Percentiles rank a stretch among this genome's conserved stretches.
These are phyloP conservation scores for Carpinus fangiana DNA, from an alignment of 306 rosid genomes.

Conservation along the genomic window DNA sequence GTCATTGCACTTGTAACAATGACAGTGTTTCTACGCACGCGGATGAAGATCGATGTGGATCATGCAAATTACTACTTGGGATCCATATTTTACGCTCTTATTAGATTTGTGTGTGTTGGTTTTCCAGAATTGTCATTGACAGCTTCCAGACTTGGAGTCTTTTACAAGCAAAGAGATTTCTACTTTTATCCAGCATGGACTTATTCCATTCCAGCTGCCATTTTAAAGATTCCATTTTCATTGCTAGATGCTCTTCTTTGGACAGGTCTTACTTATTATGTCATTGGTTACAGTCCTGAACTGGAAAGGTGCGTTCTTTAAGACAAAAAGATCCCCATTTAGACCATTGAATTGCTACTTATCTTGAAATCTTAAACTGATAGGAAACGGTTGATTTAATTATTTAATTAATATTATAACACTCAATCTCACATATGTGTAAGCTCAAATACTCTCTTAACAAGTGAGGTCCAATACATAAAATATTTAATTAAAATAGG, in stretches of 20 bases:
- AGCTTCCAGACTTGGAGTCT: constrained; percentile 48
- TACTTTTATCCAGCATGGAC: constrained; percentile 62
- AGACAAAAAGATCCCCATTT: not conserved
- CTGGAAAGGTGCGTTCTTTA: constrained; percentile 40
- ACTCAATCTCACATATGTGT: too few species aligned
- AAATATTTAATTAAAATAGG: too few species aligned
- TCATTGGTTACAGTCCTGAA: constrained; percentile 64
- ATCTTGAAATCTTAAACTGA: too few species aligned
- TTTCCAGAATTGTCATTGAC: constrained; percentile 52
- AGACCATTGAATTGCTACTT: too few species aligned
- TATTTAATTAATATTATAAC: too few species aligned
- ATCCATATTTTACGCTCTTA: constrained; percentile 52
- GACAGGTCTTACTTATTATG: constrained; percentile 55
- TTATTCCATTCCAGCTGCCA: constrained; percentile 51
- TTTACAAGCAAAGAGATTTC: constrained; percentile 60
- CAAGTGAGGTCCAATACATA: too few species aligned
- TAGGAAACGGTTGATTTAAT: too few species aligned
- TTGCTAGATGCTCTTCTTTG: constrained; percentile 57
- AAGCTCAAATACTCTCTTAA: too few species aligned
- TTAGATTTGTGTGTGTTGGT: constrained; percentile 44
- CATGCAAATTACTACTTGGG: constrained; percentile 49
- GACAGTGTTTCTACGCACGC: constrained; percentile 54
- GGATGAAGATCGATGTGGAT: constrained; percentile 42
- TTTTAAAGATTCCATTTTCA: constrained; percentile 55
- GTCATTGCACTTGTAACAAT: constrained; percentile 46